These are phyloP conservation scores for Papiliotrema nemorosa DNA, from an alignment of 1,284 basidiomycete genomes.

Conservation along the genomic window DNA sequence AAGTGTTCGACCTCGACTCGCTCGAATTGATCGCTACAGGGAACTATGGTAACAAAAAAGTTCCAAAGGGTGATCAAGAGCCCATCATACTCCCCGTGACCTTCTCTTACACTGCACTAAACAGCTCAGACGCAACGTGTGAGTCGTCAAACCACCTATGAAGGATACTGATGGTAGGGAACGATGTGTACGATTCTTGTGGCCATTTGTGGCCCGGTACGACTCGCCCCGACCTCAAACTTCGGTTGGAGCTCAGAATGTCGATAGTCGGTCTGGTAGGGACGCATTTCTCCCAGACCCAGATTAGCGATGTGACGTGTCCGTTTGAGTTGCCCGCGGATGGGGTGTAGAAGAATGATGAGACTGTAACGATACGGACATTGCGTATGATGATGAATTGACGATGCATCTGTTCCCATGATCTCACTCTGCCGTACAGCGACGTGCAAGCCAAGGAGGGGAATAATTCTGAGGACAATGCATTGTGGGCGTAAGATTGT, in stretches of 20 bases:
- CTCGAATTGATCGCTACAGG: slow-evolving; percentile 63
- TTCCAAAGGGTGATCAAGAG: slow-evolving; percentile 63
- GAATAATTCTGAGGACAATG: no score
- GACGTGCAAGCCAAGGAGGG: no score
- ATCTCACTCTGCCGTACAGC: neutral
- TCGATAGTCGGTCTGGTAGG: slow-evolving; percentile 65
- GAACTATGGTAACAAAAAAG: slow-evolving; percentile 55
- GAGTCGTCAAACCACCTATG: no score
- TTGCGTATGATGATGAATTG: neutral
- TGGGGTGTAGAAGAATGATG: neutral
- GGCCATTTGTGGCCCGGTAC: slow-evolving; percentile 59
- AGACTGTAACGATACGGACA: neutral
- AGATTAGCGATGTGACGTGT: slow-evolving; percentile 64
- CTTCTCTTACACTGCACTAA: slow-evolving; percentile 75
- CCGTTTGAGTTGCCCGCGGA: slow-evolving; percentile 62
- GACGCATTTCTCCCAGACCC: slow-evolving; percentile 56
- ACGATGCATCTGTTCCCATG: no score
- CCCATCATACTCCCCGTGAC: slow-evolving; percentile 67
- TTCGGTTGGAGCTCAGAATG: slow-evolving; percentile 66
- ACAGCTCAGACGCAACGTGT: slow-evolving; percentile 78
- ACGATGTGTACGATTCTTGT: slow-evolving; percentile 74
- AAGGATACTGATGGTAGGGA: no score
- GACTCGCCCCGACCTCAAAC: slow-evolving; percentile 63
- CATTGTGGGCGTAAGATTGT: no score
- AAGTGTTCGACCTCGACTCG: slow-evolving; percentile 59